Percentiles rank a stretch among this genome's conserved stretches.
Evolutionary conservation across 768 basidiomycete species (phyloP).

Genomic region (Rhodotorula taiwanensis): DNA sequence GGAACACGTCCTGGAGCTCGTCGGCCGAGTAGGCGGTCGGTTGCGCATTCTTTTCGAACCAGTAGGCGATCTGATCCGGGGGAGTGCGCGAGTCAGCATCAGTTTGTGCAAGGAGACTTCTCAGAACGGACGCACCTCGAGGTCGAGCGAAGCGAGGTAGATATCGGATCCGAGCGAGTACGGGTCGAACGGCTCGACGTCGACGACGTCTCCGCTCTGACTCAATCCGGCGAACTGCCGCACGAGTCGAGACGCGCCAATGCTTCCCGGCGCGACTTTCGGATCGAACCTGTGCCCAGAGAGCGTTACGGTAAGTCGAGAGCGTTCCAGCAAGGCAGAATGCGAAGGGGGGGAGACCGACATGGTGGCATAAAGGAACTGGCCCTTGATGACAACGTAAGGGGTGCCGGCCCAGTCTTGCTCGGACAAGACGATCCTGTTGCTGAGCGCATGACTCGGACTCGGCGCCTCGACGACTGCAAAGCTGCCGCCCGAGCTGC

Average conservation of each 20-base stretch:
- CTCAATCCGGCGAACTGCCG: conserved; percentile 88
- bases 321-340: too few species aligned
- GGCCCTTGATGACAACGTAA: conserved; percentile 68
- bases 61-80: conserved; percentile 47
- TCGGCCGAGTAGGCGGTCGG: conserved; percentile 73
- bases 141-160: conserved; percentile 69
- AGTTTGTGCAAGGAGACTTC: conserved; percentile 52
- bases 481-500: conserved; percentile 1
- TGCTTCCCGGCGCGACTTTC: conserved; percentile 56
- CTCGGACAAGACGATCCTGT: conserved; percentile 72
- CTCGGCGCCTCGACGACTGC: conserved; percentile 36
- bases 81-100: conserved; percentile 49
- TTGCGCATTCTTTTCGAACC: conserved; percentile 45
- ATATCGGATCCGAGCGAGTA: conserved; percentile 44
- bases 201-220: conserved; percentile 64
- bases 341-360: conserved; percentile 44
- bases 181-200: conserved; percentile 58
- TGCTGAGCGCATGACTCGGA: conserved; percentile 56
- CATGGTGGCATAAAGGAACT: conserved; percentile 67
- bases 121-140: conserved; percentile 53
- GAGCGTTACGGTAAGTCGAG: too few species aligned
- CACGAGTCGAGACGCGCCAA: conserved; percentile 71
- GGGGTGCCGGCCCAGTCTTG: conserved; percentile 65
- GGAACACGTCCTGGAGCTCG: conserved; percentile 67
- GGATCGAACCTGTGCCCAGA: conserved; percentile 45